Percentiles rank a stretch among this genome's conserved stretches.
These are phyloP conservation scores for Monilinia fructicola DNA, from an alignment of 2,329 filamentous ascomycete genomes.

Conservation along the genomic window DNA sequence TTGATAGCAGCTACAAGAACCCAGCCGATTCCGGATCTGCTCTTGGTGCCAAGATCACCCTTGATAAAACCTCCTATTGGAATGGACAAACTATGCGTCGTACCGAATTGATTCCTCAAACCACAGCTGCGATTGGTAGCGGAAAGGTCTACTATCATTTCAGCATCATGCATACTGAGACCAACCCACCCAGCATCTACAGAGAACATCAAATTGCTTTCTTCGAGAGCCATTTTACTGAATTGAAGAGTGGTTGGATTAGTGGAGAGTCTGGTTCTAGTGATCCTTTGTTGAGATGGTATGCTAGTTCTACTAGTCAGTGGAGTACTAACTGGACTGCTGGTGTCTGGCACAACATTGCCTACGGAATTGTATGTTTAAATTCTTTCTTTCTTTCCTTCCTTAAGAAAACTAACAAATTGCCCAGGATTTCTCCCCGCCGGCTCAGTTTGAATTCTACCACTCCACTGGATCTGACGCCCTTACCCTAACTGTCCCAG, in stretches of 20 bases:
- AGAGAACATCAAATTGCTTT: constrained; percentile 66
- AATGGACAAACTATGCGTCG: constrained; percentile 71
- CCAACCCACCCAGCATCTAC: constrained; percentile 59
- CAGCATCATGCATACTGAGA: constrained; percentile 58
- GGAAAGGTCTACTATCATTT: constrained; percentile 73
- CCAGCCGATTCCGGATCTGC: constrained; percentile 56
- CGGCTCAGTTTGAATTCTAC: constrained; percentile 66
- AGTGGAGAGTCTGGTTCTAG: constrained; percentile 47
- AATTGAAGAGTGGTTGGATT: constrained; percentile 68
- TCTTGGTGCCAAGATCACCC: constrained; percentile 68
- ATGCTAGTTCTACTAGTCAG: constrained; percentile 57
- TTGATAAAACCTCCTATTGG: constrained; percentile 65
- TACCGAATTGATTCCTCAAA: constrained; percentile 73
- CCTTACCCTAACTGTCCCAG: constrained; percentile 58
- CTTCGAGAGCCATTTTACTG: constrained; percentile 72
- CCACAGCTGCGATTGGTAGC: constrained; percentile 60
- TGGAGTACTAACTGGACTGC: constrained; percentile 63
- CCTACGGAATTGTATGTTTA: constrained; percentile 61
- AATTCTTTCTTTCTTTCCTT: neutral
- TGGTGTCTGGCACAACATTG: constrained; percentile 62
- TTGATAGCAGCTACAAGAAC: constrained; percentile 51
- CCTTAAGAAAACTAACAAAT: neutral
- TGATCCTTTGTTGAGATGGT: constrained; percentile 63
- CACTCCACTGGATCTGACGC: constrained; percentile 62
- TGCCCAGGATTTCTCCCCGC: constrained; percentile 55